Evolutionary conservation across 768 basidiomycete species (phyloP).

Genomic region (Cyclocybe cylindracea): DNA sequence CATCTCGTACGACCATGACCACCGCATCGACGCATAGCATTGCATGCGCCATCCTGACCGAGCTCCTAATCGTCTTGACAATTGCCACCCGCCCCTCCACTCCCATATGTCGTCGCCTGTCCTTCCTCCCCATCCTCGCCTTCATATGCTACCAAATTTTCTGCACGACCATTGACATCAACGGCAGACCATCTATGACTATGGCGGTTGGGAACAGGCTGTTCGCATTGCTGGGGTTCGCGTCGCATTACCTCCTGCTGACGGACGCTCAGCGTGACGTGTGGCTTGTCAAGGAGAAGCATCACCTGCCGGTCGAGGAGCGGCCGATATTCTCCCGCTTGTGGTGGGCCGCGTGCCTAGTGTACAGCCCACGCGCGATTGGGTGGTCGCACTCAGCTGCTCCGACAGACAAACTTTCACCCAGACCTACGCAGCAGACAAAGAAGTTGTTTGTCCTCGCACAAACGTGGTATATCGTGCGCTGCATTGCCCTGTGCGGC

Average conservation of each 20-base stretch:
- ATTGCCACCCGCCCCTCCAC: neutral
- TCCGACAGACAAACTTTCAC: conserved; percentile 17
- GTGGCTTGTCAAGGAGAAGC: conserved; percentile 12
- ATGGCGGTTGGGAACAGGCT: conserved; percentile 4
- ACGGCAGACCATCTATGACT: neutral
- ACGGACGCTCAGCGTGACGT: conserved; percentile 26
- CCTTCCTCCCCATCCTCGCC: conserved; percentile 10
- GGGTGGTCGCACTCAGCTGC: conserved; percentile 25
- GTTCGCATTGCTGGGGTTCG: conserved; percentile 2
- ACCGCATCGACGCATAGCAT: too few species aligned
- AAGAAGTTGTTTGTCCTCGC: conserved; percentile 19
- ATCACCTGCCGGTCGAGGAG: conserved; percentile 7
- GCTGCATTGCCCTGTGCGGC: conserved; percentile 22
- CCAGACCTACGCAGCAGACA: conserved; percentile 14
- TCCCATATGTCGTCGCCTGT: conserved; percentile 4
- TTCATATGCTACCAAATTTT: conserved; percentile 9
- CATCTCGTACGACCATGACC: too few species aligned
- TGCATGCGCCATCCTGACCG: too few species aligned
- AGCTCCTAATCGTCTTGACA: too few species aligned
- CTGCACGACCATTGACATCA: conserved; percentile 10
- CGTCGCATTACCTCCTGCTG: conserved; percentile 21
- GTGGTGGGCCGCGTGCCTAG: conserved; percentile 23
- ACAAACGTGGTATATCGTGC: conserved; percentile 12
- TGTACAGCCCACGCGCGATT: conserved; percentile 26
- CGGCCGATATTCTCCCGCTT: conserved; percentile 18